phyloP scores from a whole-genome alignment of 2,329 filamentous ascomycete genomes.

The Pseudodiploospora longispora region DNA sequence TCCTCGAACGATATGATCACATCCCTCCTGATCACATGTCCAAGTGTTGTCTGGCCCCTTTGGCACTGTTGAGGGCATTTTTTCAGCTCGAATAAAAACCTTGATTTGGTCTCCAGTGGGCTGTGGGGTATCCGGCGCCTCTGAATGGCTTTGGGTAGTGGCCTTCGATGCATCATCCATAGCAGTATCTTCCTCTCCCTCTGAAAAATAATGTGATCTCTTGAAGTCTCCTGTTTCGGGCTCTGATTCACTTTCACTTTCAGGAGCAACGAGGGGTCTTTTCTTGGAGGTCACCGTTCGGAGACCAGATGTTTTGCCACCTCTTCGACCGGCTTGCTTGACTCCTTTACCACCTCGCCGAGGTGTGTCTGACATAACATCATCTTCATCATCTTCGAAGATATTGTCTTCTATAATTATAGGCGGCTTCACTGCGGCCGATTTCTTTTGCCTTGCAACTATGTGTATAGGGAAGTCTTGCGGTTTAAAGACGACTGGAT shows the following conservation, averaged over 20 bases:
- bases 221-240: conserved; percentile 26
- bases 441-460: conserved; percentile 14
- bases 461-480: conserved; percentile 21
- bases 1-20: conserved; percentile 54
- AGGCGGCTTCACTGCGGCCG: neutral
- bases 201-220: conserved; percentile 24
- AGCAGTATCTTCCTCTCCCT: conserved; percentile 24
- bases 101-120: conserved; percentile 22
- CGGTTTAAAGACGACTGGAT: conserved; percentile 17
- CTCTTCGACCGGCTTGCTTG: conserved; percentile 25
- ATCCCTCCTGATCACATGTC: conserved; percentile 57
- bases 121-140: conserved; percentile 6
- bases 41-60: conserved; percentile 56
- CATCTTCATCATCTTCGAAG: conserved; percentile 9
- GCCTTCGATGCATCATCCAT: conserved; percentile 22
- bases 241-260: conserved; percentile 32
- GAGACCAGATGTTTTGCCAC: conserved; percentile 38
- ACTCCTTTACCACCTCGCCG: conserved; percentile 21
- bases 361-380: conserved; percentile 16
- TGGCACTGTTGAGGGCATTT: conserved; percentile 38
- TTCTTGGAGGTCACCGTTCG: conserved; percentile 37
- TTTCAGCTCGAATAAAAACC: conserved; percentile 42
- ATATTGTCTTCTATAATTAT: neutral
- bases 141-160: conserved; percentile 3
- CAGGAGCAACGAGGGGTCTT: conserved; percentile 30